phyloP scores from a whole-genome alignment of 2,329 filamentous ascomycete species.

The Pseudogymnoascus sp. region DNA sequence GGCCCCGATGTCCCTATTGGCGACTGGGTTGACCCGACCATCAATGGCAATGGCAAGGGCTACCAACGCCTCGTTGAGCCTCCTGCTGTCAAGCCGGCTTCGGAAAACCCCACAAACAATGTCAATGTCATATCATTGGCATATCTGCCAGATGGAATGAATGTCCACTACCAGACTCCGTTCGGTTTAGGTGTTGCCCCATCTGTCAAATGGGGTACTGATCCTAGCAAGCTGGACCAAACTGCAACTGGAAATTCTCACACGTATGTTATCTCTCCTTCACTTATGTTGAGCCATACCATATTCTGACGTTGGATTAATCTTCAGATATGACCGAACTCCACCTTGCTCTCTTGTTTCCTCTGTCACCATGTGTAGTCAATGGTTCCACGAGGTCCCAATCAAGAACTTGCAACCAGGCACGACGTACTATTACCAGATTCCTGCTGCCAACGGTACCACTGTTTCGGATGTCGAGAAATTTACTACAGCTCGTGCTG shows the following conservation, averaged over 20 bases:
- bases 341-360: slow-evolving; percentile 40
- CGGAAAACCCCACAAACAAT: slow-evolving; percentile 41
- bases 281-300: background rate
- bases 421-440: slow-evolving; percentile 46
- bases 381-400: slow-evolving; percentile 46
- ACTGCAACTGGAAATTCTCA: slow-evolving; percentile 33
- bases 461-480: slow-evolving; percentile 39
- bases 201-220: slow-evolving; percentile 37
- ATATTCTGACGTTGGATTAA: background rate
- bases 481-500: slow-evolving; percentile 40
- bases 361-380: slow-evolving; percentile 41
- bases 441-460: slow-evolving; percentile 42
- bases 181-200: slow-evolving; percentile 43
- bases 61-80: slow-evolving; percentile 43
- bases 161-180: slow-evolving; percentile 47
- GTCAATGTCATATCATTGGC: slow-evolving; percentile 45
- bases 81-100: slow-evolving; percentile 41
- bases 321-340: slow-evolving; percentile 41
- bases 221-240: slow-evolving; percentile 28
- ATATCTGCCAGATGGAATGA: slow-evolving; percentile 42
- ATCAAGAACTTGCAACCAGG: slow-evolving; percentile 35
- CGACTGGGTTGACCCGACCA: slow-evolving; percentile 43
- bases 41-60: slow-evolving; percentile 46
- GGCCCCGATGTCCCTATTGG: slow-evolving; percentile 42
- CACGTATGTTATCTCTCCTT: slow-evolving; percentile 29